These are phyloP conservation scores for Tremella mesenterica DNA, from an alignment of 768 basidiomycete genomes.

Conservation along the genomic window DNA sequence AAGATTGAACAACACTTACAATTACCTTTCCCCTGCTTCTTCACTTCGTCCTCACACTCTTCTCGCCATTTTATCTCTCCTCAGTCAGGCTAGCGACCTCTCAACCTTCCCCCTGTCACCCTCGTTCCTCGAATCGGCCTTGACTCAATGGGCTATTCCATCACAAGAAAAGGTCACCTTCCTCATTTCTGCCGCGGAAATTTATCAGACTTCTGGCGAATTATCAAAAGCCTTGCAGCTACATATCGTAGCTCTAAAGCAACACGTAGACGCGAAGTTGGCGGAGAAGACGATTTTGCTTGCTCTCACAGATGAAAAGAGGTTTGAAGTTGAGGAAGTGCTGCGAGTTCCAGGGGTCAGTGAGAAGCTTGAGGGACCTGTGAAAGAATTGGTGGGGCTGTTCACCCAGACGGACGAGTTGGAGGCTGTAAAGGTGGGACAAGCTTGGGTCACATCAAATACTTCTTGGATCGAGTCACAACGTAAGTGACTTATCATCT, in stretches of 20 bases:
- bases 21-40: conserved; percentile 35
- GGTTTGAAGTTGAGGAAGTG: conserved; percentile 33
- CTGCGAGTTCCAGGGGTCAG: conserved; percentile 22
- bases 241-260: conserved; percentile 20
- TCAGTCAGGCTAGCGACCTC: conserved; percentile 31
- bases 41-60: conserved; percentile 36
- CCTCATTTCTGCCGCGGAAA: conserved; percentile 27
- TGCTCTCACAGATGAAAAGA: conserved; percentile 21
- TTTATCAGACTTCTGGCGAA: conserved; percentile 25
- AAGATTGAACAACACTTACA: conserved; percentile 43
- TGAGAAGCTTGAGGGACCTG: conserved; percentile 17
- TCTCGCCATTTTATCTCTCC: conserved; percentile 31
- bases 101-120: conserved; percentile 28
- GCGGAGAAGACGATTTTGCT: conserved; percentile 30
- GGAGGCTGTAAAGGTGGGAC: conserved; percentile 26
- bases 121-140: conserved; percentile 14
- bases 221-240: conserved; percentile 29
- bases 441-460: conserved; percentile 30
- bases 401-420: conserved; percentile 33
- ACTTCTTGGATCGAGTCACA: conserved; percentile 24
- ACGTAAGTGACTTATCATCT: conserved; percentile 25
- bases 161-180: conserved; percentile 29
- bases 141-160: conserved; percentile 35
- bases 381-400: conserved; percentile 29
- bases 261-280: conserved; percentile 10